A percentile compares a stretch with the other conserved stretches of the same genome.
Conservation (phyloP, 1,139 yeast species). For the Candida glucosophila region DNA sequence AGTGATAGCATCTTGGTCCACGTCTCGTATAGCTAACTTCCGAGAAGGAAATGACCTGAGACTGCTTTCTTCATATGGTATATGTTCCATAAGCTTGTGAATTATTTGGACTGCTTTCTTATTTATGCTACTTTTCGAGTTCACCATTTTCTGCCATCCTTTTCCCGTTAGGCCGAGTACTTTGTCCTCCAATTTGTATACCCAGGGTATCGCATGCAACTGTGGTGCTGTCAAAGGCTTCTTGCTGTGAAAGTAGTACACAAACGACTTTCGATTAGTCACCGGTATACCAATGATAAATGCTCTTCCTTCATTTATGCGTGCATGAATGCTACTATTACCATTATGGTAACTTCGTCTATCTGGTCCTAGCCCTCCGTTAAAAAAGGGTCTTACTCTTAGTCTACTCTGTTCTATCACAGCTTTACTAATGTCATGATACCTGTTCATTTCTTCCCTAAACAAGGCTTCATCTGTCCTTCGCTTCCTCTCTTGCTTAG, state of each 20-base stretch:
- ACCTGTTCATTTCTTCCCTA: too few relatives aligned
- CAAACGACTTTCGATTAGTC: conserved; percentile 44
- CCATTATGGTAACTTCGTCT: conserved; percentile 2
- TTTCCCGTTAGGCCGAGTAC: conserved; percentile 27
- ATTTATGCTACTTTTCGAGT: conserved; percentile 31
- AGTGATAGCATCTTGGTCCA: conserved; percentile 17
- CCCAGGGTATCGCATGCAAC: conserved; percentile 19
- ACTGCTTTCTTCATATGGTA: conserved; percentile 47
- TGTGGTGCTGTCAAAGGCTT: conserved; percentile 18
- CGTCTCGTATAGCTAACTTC: conserved; percentile 39
- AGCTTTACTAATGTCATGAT: too few relatives aligned
- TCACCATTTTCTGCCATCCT: conserved; percentile 38
- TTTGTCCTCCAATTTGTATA: conserved; percentile 31
- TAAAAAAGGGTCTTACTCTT: too few relatives aligned
- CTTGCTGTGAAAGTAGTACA: conserved; percentile 52
- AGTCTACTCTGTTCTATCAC: too few relatives aligned
- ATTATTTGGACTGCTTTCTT: conserved; percentile 28
- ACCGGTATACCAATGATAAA: conserved; percentile 55
- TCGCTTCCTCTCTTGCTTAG: too few relatives aligned
- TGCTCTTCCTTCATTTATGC: conserved; percentile 18
- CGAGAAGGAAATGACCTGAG: conserved; percentile 45
- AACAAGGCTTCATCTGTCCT: too few relatives aligned
- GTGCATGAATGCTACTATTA: background rate
- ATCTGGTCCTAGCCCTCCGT: too few relatives aligned
- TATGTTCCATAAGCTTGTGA: conserved; percentile 27